Conservation (phyloP, 352 stramenopile species). For the Halophytophthora polymorphica region DNA sequence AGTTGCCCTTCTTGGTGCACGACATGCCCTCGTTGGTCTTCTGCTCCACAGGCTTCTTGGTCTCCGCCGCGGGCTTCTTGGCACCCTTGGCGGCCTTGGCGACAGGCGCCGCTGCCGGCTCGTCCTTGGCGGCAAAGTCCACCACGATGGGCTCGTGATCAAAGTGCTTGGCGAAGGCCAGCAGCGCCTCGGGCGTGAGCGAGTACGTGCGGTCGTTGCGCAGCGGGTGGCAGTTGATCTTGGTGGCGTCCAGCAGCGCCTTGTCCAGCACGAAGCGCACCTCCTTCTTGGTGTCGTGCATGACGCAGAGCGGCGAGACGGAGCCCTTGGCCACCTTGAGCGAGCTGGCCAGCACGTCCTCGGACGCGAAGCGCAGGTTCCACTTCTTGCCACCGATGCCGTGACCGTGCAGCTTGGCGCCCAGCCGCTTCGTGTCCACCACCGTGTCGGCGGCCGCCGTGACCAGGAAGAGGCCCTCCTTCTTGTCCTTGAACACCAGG, state of each 20-base stretch:
- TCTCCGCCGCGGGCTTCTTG: constrained; percentile 39
- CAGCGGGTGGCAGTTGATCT: constrained; percentile 91
- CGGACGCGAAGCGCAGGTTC: constrained; percentile 93
- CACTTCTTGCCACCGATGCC: constrained; percentile 81
- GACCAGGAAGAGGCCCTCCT: constrained; percentile 96
- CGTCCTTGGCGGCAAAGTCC: constrained; percentile 67
- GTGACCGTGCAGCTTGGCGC: constrained; percentile 62
- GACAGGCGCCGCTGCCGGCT: constrained; percentile 10
- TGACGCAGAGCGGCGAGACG: constrained; percentile 91
- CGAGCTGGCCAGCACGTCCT: constrained; percentile 76
- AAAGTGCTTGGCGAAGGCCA: constrained; percentile 85
- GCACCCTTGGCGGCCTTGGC: constrained; percentile 40
- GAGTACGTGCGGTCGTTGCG: constrained; percentile 92
- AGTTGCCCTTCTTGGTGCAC: constrained; percentile 95
- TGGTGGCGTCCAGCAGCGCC: constrained; percentile 64
- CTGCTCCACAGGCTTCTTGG: constrained; percentile 62
- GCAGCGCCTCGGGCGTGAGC: constrained; percentile 69
- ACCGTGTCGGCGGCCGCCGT: constrained; percentile 75
- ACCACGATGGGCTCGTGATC: constrained; percentile 88
- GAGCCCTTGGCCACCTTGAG: constrained; percentile 91
- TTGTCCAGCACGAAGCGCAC: constrained; percentile 94
- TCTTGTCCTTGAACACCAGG: constrained; percentile 98
- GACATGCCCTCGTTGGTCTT: constrained; percentile 87
- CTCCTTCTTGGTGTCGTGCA: constrained; percentile 82
- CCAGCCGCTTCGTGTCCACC: constrained; percentile 92